Percentiles rank a stretch among this genome's conserved stretches.
Evolutionary conservation across 129 eudicot genomes (phyloP).

Genomic region (Artemisia argyi): DNA sequence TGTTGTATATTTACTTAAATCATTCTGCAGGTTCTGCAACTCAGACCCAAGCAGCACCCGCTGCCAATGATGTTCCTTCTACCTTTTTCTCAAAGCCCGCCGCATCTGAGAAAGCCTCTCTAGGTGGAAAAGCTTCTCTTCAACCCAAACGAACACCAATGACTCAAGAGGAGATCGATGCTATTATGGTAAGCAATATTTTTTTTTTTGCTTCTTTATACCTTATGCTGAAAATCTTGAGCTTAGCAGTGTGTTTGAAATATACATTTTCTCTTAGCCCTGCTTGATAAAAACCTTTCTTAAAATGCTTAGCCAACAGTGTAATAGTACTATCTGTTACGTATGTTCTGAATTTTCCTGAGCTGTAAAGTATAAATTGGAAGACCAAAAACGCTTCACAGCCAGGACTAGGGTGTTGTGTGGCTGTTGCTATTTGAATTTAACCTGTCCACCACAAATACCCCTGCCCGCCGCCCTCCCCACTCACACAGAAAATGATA

Average conservation of each 20-base stretch:
- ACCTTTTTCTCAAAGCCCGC: conserved; percentile 57
- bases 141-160: conserved; percentile 95
- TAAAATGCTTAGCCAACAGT: too few species aligned
- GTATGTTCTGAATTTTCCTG: too few species aligned
- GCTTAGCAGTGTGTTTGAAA: background rate
- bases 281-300: background rate
- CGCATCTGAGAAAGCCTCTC: conserved; percentile 40
- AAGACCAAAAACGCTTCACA: too few species aligned
- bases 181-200: conserved; percentile 57
- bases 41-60: conserved; percentile 45
- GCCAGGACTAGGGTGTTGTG: too few species aligned
- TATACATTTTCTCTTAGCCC: background rate
- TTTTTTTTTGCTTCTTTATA: background rate
- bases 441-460: too few species aligned
- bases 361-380: too few species aligned
- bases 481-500: too few species aligned
- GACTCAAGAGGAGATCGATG: conserved; percentile 86
- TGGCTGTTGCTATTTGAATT: too few species aligned
- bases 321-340: too few species aligned
- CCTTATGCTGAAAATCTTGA: background rate
- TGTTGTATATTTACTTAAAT: background rate
- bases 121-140: conserved; percentile 83
- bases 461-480: too few species aligned
- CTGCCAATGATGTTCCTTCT: conserved; percentile 42
- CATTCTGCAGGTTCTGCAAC: conserved; percentile 47